A percentile compares a stretch with the other conserved stretches of the same genome.
phyloP scores from a whole-genome alignment of 495 filamentous ascomycete species.

The Hypoxylon lenormandii region DNA sequence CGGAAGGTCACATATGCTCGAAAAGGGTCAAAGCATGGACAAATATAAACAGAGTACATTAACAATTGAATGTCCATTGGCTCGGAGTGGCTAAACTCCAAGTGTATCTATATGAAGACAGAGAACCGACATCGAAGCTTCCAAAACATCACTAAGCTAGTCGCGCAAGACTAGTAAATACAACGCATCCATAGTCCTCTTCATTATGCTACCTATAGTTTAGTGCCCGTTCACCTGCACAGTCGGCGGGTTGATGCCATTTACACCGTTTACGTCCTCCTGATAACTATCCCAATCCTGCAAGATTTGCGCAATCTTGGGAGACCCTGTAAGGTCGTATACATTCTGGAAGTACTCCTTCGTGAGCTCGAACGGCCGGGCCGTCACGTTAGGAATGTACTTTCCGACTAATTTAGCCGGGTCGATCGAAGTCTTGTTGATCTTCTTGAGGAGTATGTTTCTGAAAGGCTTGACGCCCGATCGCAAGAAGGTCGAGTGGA shows the following conservation, averaged over 20 bases:
- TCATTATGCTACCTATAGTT: not conserved
- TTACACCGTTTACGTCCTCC: conserved; percentile 51
- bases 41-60: too few relatives aligned
- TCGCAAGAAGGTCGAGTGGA: conserved; percentile 97
- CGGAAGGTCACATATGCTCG: too few relatives aligned
- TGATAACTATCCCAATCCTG: conserved; percentile 83
- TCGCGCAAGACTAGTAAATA: conserved; percentile 30
- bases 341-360: conserved; percentile 99
- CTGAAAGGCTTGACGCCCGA: conserved; percentile 99
- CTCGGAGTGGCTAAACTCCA: conserved; percentile 14
- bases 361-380: conserved; percentile 90
- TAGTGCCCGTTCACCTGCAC: conserved; percentile 43
- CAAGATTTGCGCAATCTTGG: conserved; percentile 87
- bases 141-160: conserved; percentile 23
- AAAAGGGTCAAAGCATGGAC: too few relatives aligned
- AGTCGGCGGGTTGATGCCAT: conserved; percentile 31
- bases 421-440: conserved; percentile 97
- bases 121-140: conserved; percentile 8
- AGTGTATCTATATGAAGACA: conserved; percentile 25
- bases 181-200: conserved; percentile 26
- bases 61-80: conserved; percentile 11
- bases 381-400: conserved; percentile 99
- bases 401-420: conserved; percentile 95
- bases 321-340: conserved; percentile 90
- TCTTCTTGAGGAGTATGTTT: conserved; percentile 97